Base-by-base conservation (phyloP, 1,284 basidiomycete genomes). In the Neonothopanus nambi region DNA sequence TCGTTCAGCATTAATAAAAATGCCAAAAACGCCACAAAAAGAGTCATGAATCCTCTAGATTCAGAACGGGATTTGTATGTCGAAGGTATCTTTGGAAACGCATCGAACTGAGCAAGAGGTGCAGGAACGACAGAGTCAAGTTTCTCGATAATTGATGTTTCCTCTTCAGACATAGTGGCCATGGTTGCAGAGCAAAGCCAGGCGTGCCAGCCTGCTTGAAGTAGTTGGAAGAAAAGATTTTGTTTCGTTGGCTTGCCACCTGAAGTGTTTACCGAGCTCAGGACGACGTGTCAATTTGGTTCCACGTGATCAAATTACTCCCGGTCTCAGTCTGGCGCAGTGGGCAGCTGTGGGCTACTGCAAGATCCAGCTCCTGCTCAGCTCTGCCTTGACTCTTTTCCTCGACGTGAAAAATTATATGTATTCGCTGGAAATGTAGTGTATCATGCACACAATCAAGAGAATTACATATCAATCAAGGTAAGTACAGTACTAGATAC, bases 11-110 rank as follows among this genome's bases (percentile, higher is more conserved):
- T 77, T 24, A 95, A 80, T 35, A 92, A 60, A 49, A 91, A 75
- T 15, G 93, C 88, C 43, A 93, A 63, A 15, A 90, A 57, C 2
- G 78, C 75, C 21, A 98, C 85, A 49, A 95, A 75, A 58, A 97
- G 65, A 5, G 96, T 98, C 65, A 96, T 73, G 64, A 96, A 81
- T 1, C 96, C 96, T 44, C 96, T 89, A 17, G 89, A 84, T 59
- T 90, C 85, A 2, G 94, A 93, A 53, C 89, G 85, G 20, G 87
- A 72, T 62, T 89, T 93, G 80, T 98, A 98, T 0, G 91, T 88
- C 12, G 91, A 81, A 23, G 93, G 91, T 5, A 95, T 78, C 70
- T 97, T 95, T 45, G 92, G 91, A 65, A 94, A 94, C 0, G 93
- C 92, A 74, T 92, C 90, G 72, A 91, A 88, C 59, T 82, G 63